phyloP scores from a whole-genome alignment of 2,329 filamentous ascomycete genomes.

The Beauveria medogensis region DNA sequence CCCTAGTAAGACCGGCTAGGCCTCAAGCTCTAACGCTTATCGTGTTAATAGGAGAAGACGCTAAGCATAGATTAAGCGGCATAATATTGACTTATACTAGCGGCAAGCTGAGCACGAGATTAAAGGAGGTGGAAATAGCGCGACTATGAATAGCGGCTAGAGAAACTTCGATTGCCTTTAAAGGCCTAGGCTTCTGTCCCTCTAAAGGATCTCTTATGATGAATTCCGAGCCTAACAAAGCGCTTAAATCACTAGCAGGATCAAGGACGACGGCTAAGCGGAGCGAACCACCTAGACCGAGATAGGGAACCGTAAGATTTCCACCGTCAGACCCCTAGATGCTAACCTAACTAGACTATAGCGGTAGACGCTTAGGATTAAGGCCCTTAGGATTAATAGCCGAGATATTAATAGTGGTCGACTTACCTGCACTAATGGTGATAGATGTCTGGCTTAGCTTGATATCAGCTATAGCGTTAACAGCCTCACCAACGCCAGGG shows the following conservation, averaged over 20 bases:
- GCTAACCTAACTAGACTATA: constrained; percentile 13
- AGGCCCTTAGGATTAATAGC: neutral
- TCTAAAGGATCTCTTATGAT: neutral
- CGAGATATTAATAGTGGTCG: neutral
- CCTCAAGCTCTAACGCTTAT: neutral
- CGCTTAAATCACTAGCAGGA: neutral
- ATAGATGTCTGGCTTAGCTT: constrained; percentile 7
- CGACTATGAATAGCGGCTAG: neutral
- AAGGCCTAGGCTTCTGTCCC: neutral
- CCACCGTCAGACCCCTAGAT: constrained; percentile 10
- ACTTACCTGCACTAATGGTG: neutral
- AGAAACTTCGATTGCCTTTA: neutral
- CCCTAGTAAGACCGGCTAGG: neutral
- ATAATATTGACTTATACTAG: neutral
- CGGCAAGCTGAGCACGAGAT: neutral
- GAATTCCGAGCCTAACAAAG: neutral
- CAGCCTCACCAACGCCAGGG: neutral
- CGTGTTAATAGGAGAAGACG: neutral
- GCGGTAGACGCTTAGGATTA: neutral
- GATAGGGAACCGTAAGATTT: constrained; percentile 11
- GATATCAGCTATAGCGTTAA: neutral
- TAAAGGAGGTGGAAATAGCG: neutral
- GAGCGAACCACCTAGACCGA: constrained; percentile 1
- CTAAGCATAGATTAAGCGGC: neutral
- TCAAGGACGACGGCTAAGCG: neutral